phyloP scores from a whole-genome alignment of 1,284 basidiomycete species.

The Puccinia polysora region DNA sequence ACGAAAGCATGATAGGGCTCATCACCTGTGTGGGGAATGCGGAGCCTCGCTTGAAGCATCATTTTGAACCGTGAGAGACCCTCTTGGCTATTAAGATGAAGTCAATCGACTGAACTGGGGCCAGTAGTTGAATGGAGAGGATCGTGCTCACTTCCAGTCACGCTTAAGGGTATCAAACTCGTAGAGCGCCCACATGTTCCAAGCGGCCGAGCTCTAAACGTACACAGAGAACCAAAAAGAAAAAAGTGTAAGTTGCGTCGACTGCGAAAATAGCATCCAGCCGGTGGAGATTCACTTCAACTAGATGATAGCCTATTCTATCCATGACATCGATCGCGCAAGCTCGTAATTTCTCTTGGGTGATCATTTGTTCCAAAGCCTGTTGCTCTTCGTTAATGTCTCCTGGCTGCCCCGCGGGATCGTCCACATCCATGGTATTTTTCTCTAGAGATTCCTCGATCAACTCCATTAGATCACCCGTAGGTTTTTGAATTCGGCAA shows the following conservation, averaged over 20 bases:
- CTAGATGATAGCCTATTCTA: constrained; percentile 39
- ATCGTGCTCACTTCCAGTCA: constrained; percentile 25
- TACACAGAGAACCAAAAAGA: background rate
- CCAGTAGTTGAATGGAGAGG: background rate
- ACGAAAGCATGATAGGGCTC: background rate
- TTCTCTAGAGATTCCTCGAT: constrained; percentile 28
- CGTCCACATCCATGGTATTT: background rate
- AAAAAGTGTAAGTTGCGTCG: too few relatives aligned
- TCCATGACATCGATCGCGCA: constrained; percentile 39
- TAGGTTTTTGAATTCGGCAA: constrained; percentile 19
- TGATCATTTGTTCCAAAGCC: constrained; percentile 15
- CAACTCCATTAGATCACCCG: constrained; percentile 17
- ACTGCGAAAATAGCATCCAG: too few relatives aligned
- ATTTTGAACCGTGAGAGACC: constrained; percentile 13
- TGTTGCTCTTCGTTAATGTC: constrained; percentile 14
- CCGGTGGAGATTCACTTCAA: constrained; percentile 32
- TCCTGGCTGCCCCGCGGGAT: too few relatives aligned
- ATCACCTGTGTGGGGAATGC: constrained; percentile 40
- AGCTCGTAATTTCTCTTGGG: constrained; percentile 34
- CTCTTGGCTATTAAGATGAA: constrained; percentile 20
- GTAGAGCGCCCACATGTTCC: constrained; percentile 41
- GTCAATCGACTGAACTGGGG: background rate
- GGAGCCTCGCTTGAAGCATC: constrained; percentile 39
- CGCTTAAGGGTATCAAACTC: constrained; percentile 18
- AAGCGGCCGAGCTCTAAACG: constrained; percentile 33